Evolutionary conservation across 495 filamentous ascomycete species (phyloP).

Genomic region (Daldinia vernicosa): DNA sequence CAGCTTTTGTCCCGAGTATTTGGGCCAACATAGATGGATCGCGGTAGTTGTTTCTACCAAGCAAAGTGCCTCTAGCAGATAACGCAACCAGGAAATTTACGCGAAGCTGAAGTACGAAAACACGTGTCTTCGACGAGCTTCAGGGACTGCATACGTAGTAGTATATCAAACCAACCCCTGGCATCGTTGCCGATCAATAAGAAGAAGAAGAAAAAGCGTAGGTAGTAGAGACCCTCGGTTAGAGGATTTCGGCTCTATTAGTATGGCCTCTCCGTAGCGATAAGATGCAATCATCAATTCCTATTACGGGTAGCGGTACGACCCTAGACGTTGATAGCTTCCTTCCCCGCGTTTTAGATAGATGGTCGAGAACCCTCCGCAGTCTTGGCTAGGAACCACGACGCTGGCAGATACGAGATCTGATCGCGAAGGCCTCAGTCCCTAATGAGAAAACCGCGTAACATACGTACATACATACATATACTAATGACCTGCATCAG

Average conservation of each 20-base stretch:
- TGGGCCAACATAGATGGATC: background rate
- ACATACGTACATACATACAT: slow-evolving; percentile 10
- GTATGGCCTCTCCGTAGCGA: slow-evolving; percentile 14
- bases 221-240: slow-evolving; percentile 18
- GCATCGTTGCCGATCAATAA: slow-evolving; percentile 46
- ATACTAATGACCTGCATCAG: slow-evolving; percentile 15
- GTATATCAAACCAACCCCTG: background rate
- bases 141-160: slow-evolving; percentile 1
- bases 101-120: background rate
- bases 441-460: slow-evolving; percentile 2
- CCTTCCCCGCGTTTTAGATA: slow-evolving; percentile 37
- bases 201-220: slow-evolving; percentile 3
- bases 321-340: slow-evolving; percentile 22
- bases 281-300: slow-evolving; percentile 14
- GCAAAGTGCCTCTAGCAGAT: background rate
- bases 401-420: slow-evolving; percentile 19
- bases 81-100: background rate
- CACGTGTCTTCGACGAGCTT: background rate
- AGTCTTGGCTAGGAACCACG: slow-evolving; percentile 19
- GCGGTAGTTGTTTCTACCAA: background rate
- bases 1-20: background rate
- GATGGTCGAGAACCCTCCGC: slow-evolving; percentile 33
- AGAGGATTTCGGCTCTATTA: slow-evolving; percentile 25
- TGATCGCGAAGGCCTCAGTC: slow-evolving; percentile 16
- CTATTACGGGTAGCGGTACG: slow-evolving; percentile 24